phyloP scores from a whole-genome alignment of 1,284 basidiomycete species.

The Cutaneotrichosporon sp. region DNA sequence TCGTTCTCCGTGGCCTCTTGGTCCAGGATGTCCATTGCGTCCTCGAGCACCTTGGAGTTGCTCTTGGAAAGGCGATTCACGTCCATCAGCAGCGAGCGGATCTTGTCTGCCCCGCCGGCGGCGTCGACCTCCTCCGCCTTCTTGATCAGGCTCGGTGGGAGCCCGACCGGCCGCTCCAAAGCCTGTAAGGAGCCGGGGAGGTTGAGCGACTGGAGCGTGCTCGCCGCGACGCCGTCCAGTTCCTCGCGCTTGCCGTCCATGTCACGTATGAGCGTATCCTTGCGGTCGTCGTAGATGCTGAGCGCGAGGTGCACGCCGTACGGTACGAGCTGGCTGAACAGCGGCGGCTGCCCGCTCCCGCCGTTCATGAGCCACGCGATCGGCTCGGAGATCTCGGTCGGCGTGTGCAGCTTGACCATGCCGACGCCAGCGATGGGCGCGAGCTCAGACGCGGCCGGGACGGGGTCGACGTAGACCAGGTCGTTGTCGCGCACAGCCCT shows the following conservation, averaged over 20 bases:
- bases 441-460: constrained; percentile 73
- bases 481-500: constrained; percentile 91
- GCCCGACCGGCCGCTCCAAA: constrained; percentile 77
- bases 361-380: constrained; percentile 55
- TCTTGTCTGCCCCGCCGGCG: constrained; percentile 71
- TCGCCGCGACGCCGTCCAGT: constrained; percentile 65
- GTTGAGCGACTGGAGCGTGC: constrained; percentile 70
- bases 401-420: constrained; percentile 68
- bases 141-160: constrained; percentile 82
- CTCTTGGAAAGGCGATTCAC: constrained; percentile 68
- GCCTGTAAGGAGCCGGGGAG: constrained; percentile 87
- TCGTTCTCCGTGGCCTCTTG: constrained; percentile 88
- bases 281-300: constrained; percentile 85
- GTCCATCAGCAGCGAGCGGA: constrained; percentile 72
- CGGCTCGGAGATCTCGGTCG: constrained; percentile 65
- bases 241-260: constrained; percentile 66
- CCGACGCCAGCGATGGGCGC: constrained; percentile 66
- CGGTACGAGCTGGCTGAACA: constrained; percentile 77
- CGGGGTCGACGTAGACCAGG: constrained; percentile 88
- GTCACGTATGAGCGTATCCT: constrained; percentile 69
- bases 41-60: constrained; percentile 68
- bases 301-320: constrained; percentile 86
- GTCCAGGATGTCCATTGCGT: constrained; percentile 84
- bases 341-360: constrained; percentile 58
- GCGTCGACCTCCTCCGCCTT: constrained; percentile 83